Evolutionary conservation across 2,329 filamentous ascomycete species (phyloP).

Genomic region (Fusarium nygamai): DNA sequence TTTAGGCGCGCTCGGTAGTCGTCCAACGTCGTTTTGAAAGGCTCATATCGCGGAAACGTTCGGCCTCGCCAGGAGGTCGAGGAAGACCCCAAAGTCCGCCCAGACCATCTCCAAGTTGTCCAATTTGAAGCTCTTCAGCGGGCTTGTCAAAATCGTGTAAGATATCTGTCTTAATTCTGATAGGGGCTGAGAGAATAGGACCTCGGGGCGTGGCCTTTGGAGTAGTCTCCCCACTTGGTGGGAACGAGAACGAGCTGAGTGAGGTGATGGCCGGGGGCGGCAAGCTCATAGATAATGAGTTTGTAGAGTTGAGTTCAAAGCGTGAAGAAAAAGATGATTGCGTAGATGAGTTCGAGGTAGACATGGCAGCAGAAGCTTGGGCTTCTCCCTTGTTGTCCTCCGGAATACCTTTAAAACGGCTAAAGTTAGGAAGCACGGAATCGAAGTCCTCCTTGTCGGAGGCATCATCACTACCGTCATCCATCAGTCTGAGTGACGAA

Average conservation of each 20-base stretch:
- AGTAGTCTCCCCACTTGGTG: conserved; percentile 27
- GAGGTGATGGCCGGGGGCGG: conserved; percentile 37
- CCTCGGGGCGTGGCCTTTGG: conserved; percentile 38
- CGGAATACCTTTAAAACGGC: conserved; percentile 44
- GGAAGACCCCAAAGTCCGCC: conserved; percentile 59
- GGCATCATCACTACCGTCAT: conserved; percentile 58
- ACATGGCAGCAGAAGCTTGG: neutral
- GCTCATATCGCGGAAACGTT: conserved; percentile 57
- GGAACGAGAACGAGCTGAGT: conserved; percentile 34
- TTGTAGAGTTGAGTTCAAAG: conserved; percentile 34
- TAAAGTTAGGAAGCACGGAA: conserved; percentile 63
- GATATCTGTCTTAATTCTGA: conserved; percentile 49
- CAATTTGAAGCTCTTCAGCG: conserved; percentile 46
- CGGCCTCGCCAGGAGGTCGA: conserved; percentile 56
- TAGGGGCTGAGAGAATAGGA: conserved; percentile 49
- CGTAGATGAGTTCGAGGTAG: conserved; percentile 20
- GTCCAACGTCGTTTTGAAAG: conserved; percentile 66
- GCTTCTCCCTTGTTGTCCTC: conserved; percentile 24
- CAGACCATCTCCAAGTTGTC: conserved; percentile 50
- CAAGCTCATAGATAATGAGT: conserved; percentile 29
- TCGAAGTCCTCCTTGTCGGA: conserved; percentile 57
- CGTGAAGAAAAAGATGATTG: conserved; percentile 13
- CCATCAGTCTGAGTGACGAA: conserved; percentile 56
- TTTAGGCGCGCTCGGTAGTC: conserved; percentile 57
- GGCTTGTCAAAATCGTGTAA: conserved; percentile 42